Conservation (phyloP, 2,329 filamentous ascomycete genomes). For the Colletotrichum phormii region DNA sequence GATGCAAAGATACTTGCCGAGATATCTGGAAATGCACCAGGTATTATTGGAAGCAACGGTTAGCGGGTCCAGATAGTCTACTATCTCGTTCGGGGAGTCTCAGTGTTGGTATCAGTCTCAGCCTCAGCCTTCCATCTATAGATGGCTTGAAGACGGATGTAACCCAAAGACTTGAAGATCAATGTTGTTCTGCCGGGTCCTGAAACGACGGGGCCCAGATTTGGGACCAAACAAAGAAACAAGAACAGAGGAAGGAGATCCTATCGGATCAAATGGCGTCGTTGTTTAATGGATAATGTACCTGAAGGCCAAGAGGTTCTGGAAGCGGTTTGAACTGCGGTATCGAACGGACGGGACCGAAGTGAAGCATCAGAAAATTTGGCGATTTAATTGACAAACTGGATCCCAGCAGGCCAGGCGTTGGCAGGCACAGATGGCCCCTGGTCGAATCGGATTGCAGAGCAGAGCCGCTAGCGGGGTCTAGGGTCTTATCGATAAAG, state of each 20-base stretch:
- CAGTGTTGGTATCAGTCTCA: slow-evolving; percentile 31
- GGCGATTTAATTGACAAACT: slow-evolving; percentile 17
- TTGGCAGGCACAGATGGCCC: slow-evolving; percentile 12
- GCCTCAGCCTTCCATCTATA: slow-evolving; percentile 20
- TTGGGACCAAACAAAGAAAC: slow-evolving; percentile 31
- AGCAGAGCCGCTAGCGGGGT: slow-evolving; percentile 30
- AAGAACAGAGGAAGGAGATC: neutral
- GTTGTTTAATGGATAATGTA: slow-evolving; percentile 7
- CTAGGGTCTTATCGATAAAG: slow-evolving; percentile 27
- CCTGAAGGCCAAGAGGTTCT: slow-evolving; percentile 25
- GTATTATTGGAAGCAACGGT: slow-evolving; percentile 25
- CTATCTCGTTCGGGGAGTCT: slow-evolving; percentile 13
- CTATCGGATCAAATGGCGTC: slow-evolving; percentile 21
- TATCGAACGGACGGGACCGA: slow-evolving; percentile 4
- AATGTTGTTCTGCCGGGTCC: slow-evolving; percentile 20
- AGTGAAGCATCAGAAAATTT: slow-evolving; percentile 35
- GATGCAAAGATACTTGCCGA: slow-evolving; percentile 18
- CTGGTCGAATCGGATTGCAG: slow-evolving; percentile 26
- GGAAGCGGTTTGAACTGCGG: slow-evolving; percentile 26
- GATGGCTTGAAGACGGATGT: slow-evolving; percentile 18
- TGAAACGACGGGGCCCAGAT: slow-evolving; percentile 18
- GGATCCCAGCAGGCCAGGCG: neutral
- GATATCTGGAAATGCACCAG: slow-evolving; percentile 21
- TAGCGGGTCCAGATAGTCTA: slow-evolving; percentile 5
- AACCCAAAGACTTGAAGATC: slow-evolving; percentile 27